These are phyloP conservation scores for Xylariales sp. DNA, from an alignment of 2,329 filamentous ascomycete species.

Conservation along the genomic window DNA sequence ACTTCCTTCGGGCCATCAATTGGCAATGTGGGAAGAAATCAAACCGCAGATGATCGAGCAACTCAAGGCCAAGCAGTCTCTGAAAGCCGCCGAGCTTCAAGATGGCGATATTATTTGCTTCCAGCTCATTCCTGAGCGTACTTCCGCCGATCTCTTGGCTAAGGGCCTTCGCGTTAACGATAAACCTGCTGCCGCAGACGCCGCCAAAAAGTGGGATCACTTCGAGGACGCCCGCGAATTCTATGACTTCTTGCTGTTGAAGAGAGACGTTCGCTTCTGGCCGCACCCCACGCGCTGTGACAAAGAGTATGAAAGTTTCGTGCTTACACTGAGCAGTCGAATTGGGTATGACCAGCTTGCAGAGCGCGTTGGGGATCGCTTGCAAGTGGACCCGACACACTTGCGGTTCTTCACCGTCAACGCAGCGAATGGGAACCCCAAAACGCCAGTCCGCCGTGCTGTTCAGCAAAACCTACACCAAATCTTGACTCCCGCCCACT, in stretches of 20 bases:
- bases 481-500: conserved; percentile 74
- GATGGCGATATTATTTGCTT: conserved; percentile 97
- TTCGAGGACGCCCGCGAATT: conserved; percentile 75
- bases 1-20: conserved; percentile 56
- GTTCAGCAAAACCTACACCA: conserved; percentile 66
- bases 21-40: conserved; percentile 90
- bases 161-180: conserved; percentile 35
- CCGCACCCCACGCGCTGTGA: conserved; percentile 58
- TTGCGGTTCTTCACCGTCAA: conserved; percentile 89
- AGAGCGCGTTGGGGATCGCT: conserved; percentile 73
- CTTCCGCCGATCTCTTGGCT: conserved; percentile 33
- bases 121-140: conserved; percentile 59
- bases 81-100: conserved; percentile 89
- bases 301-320: conserved; percentile 61
- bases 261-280: conserved; percentile 72
- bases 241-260: conserved; percentile 90
- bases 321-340: conserved; percentile 77
- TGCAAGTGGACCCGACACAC: conserved; percentile 78
- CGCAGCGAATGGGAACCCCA: conserved; percentile 69
- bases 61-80: conserved; percentile 84
- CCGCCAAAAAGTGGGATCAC: conserved; percentile 40
- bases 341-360: conserved; percentile 86
- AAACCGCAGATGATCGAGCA: conserved; percentile 96
- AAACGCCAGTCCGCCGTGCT: conserved; percentile 70
- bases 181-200: conserved; percentile 32